A percentile compares a stretch with the other conserved stretches of the same genome.
Conservation (phyloP, 2,329 filamentous ascomycete species). For the Arthrinium puccinioides region DNA sequence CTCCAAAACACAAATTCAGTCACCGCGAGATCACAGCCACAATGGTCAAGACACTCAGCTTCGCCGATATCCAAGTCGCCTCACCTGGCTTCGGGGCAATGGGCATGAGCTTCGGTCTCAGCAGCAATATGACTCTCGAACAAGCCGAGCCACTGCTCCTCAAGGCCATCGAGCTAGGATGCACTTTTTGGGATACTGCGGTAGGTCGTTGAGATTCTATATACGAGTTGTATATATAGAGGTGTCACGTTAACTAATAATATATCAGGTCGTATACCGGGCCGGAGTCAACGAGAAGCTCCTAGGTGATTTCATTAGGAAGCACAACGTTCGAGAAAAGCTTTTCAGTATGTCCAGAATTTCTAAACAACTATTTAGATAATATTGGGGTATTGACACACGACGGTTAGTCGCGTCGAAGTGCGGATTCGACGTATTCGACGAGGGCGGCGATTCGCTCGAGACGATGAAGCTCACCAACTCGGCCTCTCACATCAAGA, state of each 20-base stretch:
- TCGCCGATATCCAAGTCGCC: slow-evolving; percentile 27
- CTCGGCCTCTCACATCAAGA: slow-evolving; percentile 35
- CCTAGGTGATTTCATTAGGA: slow-evolving; percentile 40
- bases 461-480: slow-evolving; percentile 37
- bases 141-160: slow-evolving; percentile 40
- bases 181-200: slow-evolving; percentile 39
- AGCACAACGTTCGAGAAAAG: slow-evolving; percentile 42
- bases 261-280: slow-evolving; percentile 36
- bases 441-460: too few species aligned
- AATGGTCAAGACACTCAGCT: slow-evolving; percentile 34
- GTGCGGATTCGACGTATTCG: slow-evolving; percentile 34
- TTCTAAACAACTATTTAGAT: too few species aligned
- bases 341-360: slow-evolving; percentile 30
- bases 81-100: slow-evolving; percentile 41
- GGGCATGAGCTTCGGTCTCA: slow-evolving; percentile 37
- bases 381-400: too few species aligned
- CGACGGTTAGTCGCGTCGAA: slow-evolving; percentile 36
- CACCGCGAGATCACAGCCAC: too few species aligned
- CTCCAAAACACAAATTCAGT: too few species aligned
- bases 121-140: slow-evolving; percentile 32
- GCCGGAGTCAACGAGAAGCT: slow-evolving; percentile 42
- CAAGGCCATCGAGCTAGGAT: slow-evolving; percentile 39
- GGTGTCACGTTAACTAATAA: background rate
- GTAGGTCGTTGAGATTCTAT: too few species aligned
- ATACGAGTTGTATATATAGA: background rate